phyloP scores from a whole-genome alignment of 2,329 filamentous ascomycete genomes.

The Fusarium stilboides region DNA sequence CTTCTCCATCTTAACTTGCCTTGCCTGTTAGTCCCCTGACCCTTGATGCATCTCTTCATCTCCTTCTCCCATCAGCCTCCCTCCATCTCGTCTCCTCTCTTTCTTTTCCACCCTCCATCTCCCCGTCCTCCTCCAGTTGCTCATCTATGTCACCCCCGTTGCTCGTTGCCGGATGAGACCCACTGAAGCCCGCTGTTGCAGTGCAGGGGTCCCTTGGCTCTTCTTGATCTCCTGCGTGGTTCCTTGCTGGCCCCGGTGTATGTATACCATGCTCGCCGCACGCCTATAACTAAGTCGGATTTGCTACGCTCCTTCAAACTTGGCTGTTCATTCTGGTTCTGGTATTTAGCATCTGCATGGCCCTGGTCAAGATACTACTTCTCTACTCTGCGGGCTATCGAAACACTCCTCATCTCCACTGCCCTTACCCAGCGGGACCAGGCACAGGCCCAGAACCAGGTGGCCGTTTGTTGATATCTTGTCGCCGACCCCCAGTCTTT shows the following conservation, averaged over 20 bases:
- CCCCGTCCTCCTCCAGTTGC: constrained; percentile 25
- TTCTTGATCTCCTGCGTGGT: constrained; percentile 48
- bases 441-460: constrained; percentile 23
- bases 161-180: constrained; percentile 43
- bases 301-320: constrained; percentile 38
- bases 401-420: constrained; percentile 35
- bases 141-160: constrained; percentile 30
- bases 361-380: constrained; percentile 29
- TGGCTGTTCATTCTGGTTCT: constrained; percentile 14
- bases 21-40: constrained; percentile 39
- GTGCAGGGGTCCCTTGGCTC: constrained; percentile 43
- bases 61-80: constrained; percentile 35
- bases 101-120: constrained; percentile 25
- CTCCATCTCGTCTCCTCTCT: constrained; percentile 17
- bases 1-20: constrained; percentile 41
- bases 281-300: constrained; percentile 48
- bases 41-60: constrained; percentile 38
- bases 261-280: constrained; percentile 42
- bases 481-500: constrained; percentile 30
- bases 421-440: constrained; percentile 40
- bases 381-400: constrained; percentile 17
- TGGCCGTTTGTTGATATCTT: constrained; percentile 39
- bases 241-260: constrained; percentile 44
- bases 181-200: constrained; percentile 47
- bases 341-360: constrained; percentile 45